Conservation (phyloP, 2,329 filamentous ascomycete genomes). For the Diaporthe sp. region DNA sequence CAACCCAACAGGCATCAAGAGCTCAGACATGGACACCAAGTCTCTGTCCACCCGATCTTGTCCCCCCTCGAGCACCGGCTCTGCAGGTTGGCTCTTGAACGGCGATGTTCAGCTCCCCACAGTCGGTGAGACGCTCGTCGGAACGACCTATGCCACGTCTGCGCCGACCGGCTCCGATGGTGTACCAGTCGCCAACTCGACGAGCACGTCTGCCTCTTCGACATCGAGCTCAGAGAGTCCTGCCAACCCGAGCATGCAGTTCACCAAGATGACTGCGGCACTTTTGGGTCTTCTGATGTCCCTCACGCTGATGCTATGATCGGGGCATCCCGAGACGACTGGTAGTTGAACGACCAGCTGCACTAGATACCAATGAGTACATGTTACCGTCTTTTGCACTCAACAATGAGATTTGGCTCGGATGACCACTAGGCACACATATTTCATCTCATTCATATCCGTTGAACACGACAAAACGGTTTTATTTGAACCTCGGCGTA, state of each 20-base stretch:
- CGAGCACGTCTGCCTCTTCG: conserved; percentile 46
- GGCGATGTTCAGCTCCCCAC: conserved; percentile 78
- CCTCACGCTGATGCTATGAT: conserved; percentile 64
- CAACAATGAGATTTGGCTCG: not conserved
- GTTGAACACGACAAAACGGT: not conserved
- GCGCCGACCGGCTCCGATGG: conserved; percentile 36
- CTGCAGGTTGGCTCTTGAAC: conserved; percentile 77
- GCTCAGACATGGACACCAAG: conserved; percentile 72
- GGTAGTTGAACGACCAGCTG: not conserved
- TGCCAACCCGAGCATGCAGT: conserved; percentile 60
- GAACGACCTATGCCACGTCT: conserved; percentile 45
- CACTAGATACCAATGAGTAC: not conserved
- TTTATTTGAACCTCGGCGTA: not conserved
- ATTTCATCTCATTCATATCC: conserved; percentile 3
- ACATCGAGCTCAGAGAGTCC: conserved; percentile 54
- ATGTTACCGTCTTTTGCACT: not conserved
- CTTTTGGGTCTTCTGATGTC: conserved; percentile 65
- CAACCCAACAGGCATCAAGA: conserved; percentile 76
- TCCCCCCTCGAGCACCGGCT: conserved; percentile 74
- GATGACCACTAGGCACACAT: not conserved
- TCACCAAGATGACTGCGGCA: conserved; percentile 64
- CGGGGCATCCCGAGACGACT: not conserved
- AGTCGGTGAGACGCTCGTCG: conserved; percentile 67
- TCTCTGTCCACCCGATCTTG: conserved; percentile 76
- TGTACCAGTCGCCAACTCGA: conserved; percentile 40